phyloP scores from a whole-genome alignment of 768 basidiomycete genomes.

The Mycena olivaceomarginata region DNA sequence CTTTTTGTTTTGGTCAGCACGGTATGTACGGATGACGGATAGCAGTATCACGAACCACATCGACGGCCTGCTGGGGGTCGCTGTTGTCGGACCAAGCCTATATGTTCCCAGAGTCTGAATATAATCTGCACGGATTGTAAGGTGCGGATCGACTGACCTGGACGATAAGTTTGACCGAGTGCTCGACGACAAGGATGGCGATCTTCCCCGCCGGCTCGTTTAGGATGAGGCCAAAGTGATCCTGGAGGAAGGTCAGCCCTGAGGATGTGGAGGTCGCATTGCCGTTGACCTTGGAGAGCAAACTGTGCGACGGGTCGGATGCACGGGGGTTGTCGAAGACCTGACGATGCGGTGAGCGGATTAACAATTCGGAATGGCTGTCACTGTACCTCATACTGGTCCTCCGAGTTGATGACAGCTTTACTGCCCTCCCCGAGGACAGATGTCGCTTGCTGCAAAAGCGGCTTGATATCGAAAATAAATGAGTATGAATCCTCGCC shows the following conservation, averaged over 20 bases:
- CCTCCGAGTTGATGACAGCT: conserved; percentile 80
- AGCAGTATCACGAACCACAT: conserved; percentile 56
- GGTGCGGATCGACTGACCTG: conserved; percentile 51
- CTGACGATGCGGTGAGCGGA: conserved; percentile 48
- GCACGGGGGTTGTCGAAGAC: conserved; percentile 82
- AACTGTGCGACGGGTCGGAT: conserved; percentile 84
- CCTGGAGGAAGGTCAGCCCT: conserved; percentile 58
- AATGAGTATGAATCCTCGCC: neutral
- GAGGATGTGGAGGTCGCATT: neutral
- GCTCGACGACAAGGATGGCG: conserved; percentile 78
- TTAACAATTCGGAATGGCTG: neutral
- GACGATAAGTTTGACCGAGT: conserved; percentile 78
- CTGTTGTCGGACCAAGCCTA: conserved; percentile 71
- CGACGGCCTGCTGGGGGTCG: conserved; percentile 66
- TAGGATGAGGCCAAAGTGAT: conserved; percentile 82
- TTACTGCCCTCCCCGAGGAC: conserved; percentile 79
- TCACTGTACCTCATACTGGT: conserved; percentile 75
- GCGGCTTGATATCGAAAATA: conserved; percentile 64
- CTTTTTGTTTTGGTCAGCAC: conserved; percentile 45
- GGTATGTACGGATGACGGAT: neutral
- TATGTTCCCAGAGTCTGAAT: neutral
- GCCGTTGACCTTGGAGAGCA: conserved; percentile 76
- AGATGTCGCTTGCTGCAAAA: conserved; percentile 73
- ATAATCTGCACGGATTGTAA: neutral
- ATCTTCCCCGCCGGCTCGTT: conserved; percentile 88